Conservation (phyloP, 352 stramenopile species). For the Pythium guiyangense region DNA sequence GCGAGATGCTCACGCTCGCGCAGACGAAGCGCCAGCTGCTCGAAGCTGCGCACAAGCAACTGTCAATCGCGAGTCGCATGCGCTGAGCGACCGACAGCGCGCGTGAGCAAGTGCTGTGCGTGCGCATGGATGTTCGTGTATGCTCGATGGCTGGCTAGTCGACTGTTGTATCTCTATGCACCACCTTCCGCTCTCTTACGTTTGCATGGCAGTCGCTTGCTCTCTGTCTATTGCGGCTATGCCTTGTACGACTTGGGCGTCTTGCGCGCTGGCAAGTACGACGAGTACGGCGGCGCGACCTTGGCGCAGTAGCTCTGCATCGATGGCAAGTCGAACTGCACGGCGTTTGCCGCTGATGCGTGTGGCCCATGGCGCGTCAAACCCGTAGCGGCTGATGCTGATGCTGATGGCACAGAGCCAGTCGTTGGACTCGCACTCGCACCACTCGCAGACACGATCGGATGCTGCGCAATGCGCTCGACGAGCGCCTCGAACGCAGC, state of each 20-base stretch:
- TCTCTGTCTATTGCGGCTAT: neutral
- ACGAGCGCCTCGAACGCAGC: constrained; percentile 36
- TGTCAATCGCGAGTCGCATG: constrained; percentile 32
- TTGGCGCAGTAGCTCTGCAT: constrained; percentile 64
- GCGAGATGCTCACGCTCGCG: constrained; percentile 71
- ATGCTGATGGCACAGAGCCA: no score
- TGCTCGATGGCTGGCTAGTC: neutral
- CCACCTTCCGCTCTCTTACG: no score
- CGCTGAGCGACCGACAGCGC: neutral
- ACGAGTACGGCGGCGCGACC: constrained; percentile 55
- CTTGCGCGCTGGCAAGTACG: constrained; percentile 26
- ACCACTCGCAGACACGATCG: neutral
- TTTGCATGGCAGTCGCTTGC: no score
- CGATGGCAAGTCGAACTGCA: constrained; percentile 51
- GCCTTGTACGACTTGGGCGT: neutral
- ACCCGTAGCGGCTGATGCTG: no score
- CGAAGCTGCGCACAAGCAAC: constrained; percentile 55
- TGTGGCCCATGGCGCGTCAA: neutral
- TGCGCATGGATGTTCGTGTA: constrained; percentile 2
- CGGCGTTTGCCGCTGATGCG: constrained; percentile 6
- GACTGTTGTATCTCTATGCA: no score
- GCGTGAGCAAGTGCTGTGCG: neutral
- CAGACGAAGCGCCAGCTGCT: constrained; percentile 65
- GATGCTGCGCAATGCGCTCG: constrained; percentile 12
- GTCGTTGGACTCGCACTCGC: no score